Evolutionary conservation across 371 early-diverging fungal genomes (phyloP).

Genomic region (Nematocida ironsii): DNA sequence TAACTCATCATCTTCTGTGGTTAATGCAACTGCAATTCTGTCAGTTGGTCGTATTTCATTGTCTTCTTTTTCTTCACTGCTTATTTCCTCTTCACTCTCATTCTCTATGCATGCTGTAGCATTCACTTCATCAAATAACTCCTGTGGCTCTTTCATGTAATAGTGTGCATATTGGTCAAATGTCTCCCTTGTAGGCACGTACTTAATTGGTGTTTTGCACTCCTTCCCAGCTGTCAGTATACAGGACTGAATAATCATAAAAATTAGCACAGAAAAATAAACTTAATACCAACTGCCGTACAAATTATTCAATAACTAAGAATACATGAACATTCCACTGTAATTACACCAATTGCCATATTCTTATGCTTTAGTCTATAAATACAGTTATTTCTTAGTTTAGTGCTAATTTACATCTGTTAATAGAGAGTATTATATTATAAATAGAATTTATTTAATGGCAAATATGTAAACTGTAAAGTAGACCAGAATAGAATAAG

Average conservation of each 20-base stretch:
- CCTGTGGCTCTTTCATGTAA: constrained; percentile 35
- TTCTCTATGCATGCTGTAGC: neutral
- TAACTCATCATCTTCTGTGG: constrained; percentile 6
- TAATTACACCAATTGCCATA: too few species aligned
- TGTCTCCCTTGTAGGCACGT: constrained; percentile 27
- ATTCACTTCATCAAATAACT: constrained; percentile 22
- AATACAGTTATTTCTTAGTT: too few species aligned
- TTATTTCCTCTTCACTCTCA: constrained; percentile 45
- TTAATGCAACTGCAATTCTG: constrained; percentile 26
- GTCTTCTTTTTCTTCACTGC: constrained; percentile 59
- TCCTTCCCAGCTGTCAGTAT: constrained; percentile 37
- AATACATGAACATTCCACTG: too few species aligned
- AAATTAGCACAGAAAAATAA: neutral
- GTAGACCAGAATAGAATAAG: too few species aligned
- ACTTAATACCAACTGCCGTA: neutral
- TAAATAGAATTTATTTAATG: too few species aligned
- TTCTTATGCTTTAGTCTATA: too few species aligned
- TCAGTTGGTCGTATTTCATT: constrained; percentile 35
- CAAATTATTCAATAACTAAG: too few species aligned
- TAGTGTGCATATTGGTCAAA: constrained; percentile 41
- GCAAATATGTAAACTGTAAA: too few species aligned
- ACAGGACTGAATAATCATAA: constrained; percentile 44
- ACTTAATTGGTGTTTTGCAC: constrained; percentile 27
- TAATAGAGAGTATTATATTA: too few species aligned
- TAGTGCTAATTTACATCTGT: too few species aligned